A percentile compares a stretch with the other conserved stretches of the same genome.
Conservation (phyloP, 169 alveolate genomes). For the Cyclospora cayetanensis region DNA sequence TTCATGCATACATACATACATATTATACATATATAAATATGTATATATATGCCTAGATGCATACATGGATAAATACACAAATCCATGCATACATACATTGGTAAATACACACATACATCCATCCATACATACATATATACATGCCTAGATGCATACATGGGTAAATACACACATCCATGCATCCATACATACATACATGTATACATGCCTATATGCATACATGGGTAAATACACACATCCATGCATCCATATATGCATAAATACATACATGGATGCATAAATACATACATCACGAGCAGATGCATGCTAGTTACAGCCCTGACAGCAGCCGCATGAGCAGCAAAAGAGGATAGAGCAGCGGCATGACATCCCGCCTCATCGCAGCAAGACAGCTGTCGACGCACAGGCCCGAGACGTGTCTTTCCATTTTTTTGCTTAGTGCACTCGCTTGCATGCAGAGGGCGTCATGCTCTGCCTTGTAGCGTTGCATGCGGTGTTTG, state of each 20-base stretch:
- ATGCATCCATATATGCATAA: not conserved
- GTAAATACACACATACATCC: not conserved
- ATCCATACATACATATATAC: not conserved
- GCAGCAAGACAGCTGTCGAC: too few relatives aligned
- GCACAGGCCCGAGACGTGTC: constrained; percentile 12
- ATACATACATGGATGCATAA: not conserved
- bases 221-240: not conserved
- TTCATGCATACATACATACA: not conserved
- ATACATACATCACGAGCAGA: too few relatives aligned
- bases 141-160: not conserved
- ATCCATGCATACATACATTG: not conserved
- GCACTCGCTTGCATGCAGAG: not conserved
- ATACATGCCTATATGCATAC: not conserved
- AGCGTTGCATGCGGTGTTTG: not conserved
- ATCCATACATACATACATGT: not conserved
- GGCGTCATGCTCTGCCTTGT: constrained; percentile 26
- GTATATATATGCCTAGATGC: not conserved
- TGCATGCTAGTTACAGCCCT: not conserved
- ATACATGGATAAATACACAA: not conserved
- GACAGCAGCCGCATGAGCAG: too few relatives aligned
- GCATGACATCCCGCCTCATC: not conserved
- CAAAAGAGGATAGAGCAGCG: not conserved
- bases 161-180: not conserved
- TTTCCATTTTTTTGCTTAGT: not conserved
- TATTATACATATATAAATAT: too few relatives aligned